Evolutionary conservation across 2,329 filamentous ascomycete genomes (phyloP).

Genomic region (Botrytis aclada): DNA sequence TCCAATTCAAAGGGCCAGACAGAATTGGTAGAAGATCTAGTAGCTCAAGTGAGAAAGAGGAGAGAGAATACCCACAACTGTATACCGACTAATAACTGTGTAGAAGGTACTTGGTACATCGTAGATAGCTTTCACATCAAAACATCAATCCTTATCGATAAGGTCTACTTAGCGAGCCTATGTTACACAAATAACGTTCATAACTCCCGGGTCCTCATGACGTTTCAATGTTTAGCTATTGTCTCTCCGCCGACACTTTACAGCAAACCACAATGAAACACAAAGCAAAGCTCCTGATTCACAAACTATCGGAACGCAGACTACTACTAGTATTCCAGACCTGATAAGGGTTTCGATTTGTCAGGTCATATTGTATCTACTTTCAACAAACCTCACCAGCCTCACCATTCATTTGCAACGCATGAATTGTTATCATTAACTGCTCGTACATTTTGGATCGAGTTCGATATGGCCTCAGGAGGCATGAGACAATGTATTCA

Average conservation of each 20-base stretch:
- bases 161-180: neutral
- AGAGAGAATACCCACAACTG: neutral
- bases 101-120: neutral
- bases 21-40: neutral
- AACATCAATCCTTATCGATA: neutral
- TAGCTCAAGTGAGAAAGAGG: neutral
- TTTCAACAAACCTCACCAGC: neutral
- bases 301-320: neutral
- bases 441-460: neutral
- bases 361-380: neutral
- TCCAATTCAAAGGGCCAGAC: neutral
- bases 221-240: neutral
- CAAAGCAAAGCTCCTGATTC: neutral
- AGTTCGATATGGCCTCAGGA: slow-evolving; percentile 32
- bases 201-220: neutral
- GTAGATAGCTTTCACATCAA: neutral
- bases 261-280: neutral
- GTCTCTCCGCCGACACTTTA: neutral
- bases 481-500: slow-evolving; percentile 36
- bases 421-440: neutral
- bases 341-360: no score
- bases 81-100: neutral
- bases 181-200: neutral
- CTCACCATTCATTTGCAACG: neutral
- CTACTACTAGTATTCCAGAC: neutral